Percentiles rank a stretch among this genome's conserved stretches.
These are phyloP conservation scores for Schizosaccharomyces octosporus DNA, from an alignment of 805 yeast genomes.

Conservation along the genomic window DNA sequence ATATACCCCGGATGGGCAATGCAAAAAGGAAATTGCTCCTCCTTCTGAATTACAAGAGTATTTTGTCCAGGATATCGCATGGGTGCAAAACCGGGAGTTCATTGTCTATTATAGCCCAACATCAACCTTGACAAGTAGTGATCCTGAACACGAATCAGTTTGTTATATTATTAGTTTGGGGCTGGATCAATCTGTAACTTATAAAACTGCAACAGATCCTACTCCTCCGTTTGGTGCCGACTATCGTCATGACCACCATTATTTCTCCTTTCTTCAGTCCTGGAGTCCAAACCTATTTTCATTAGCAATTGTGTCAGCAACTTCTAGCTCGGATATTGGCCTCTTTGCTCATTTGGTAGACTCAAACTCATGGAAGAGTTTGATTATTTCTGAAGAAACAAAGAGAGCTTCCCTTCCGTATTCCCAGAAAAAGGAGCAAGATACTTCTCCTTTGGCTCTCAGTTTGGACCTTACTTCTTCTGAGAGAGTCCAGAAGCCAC, in stretches of 20 bases:
- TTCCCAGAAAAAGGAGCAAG: slow-evolving; percentile 38
- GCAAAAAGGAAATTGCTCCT: neutral
- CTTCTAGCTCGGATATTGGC: slow-evolving; percentile 40
- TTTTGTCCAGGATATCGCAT: slow-evolving; percentile 6
- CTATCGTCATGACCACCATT: slow-evolving; percentile 10
- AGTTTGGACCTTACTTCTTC: slow-evolving; percentile 26
- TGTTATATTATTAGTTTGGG: slow-evolving; percentile 6
- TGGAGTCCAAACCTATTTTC: slow-evolving; percentile 4
- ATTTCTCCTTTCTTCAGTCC: slow-evolving; percentile 9
- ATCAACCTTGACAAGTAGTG: slow-evolving; percentile 4
- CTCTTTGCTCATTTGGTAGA: slow-evolving; percentile 23
- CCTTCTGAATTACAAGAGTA: slow-evolving; percentile 6
- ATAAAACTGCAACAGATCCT: slow-evolving; percentile 8
- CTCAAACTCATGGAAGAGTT: neutral
- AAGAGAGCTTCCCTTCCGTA: slow-evolving; percentile 47
- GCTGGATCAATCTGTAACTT: slow-evolving; percentile 2
- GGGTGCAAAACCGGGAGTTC: slow-evolving; percentile 9
- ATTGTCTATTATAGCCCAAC: slow-evolving; percentile 8
- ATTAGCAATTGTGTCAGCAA: slow-evolving; percentile 28
- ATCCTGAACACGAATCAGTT: slow-evolving; percentile 6
- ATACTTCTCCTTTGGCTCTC: slow-evolving; percentile 47
- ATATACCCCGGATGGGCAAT: slow-evolving; percentile 6
- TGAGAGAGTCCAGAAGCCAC: neutral
- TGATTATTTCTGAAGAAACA: slow-evolving; percentile 24
- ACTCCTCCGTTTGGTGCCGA: slow-evolving; percentile 14